Evolutionary conservation across 2,329 filamentous ascomycete species (phyloP).

Genomic region (Elsinoe batatas): DNA sequence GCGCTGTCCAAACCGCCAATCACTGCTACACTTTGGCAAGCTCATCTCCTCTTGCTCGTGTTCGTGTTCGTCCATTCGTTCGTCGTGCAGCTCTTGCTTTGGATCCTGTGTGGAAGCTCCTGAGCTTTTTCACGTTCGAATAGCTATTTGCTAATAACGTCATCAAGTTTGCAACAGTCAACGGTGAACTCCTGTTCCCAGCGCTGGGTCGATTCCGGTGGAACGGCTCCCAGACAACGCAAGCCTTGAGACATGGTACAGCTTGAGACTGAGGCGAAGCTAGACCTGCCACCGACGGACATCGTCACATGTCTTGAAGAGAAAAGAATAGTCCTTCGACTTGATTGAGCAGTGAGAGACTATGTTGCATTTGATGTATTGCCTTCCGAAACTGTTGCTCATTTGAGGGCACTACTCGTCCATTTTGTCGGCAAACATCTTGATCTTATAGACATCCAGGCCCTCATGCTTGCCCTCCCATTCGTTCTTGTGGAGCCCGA

Average conservation of each 20-base stretch:
- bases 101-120: background rate
- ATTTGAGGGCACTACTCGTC: background rate
- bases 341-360: no score
- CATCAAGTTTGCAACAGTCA: conserved; percentile 1
- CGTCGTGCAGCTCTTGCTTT: background rate
- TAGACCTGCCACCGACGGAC: background rate
- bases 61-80: background rate
- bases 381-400: background rate
- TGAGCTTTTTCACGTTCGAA: background rate
- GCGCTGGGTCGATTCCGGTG: background rate
- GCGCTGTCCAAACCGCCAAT: conserved; percentile 9
- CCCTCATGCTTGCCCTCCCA: conserved; percentile 35
- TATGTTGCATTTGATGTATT: no score
- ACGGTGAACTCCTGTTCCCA: conserved; percentile 10
- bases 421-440: conserved; percentile 15
- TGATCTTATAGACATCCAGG: conserved; percentile 31
- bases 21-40: background rate
- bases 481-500: conserved; percentile 34
- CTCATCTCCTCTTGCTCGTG: conserved; percentile 7
- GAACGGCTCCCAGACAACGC: conserved; percentile 6
- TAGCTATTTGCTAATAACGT: background rate
- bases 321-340: background rate
- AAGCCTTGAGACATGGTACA: background rate
- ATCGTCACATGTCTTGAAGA: conserved; percentile 1
- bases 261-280: background rate